Evolutionary conservation across 164 flowering plant genomes (phyloP).

Genomic region (Piper betle): DNA sequence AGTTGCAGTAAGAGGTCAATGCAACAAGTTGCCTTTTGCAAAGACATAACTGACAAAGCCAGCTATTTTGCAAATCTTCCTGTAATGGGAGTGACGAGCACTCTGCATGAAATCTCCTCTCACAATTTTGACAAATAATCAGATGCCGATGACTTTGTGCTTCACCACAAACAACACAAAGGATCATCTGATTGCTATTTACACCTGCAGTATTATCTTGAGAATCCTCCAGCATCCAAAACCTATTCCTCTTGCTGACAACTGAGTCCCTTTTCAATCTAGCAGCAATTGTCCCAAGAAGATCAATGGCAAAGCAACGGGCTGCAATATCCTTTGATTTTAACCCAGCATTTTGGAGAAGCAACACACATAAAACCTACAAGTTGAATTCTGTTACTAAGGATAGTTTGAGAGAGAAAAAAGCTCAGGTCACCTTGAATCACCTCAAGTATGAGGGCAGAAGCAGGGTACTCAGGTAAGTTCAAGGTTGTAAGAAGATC

Average conservation of each 20-base stretch:
- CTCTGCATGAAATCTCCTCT: slow-evolving; percentile 67
- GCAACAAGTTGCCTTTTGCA: slow-evolving; percentile 67
- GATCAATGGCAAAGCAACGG: slow-evolving; percentile 83
- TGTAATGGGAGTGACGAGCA: slow-evolving; percentile 65
- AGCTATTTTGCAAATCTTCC: slow-evolving; percentile 32
- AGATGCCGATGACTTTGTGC: slow-evolving; percentile 34
- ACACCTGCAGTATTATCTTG: slow-evolving; percentile 19
- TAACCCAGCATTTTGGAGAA: slow-evolving; percentile 92
- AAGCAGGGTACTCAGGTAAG: slow-evolving; percentile 93
- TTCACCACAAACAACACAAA: slow-evolving; percentile 61
- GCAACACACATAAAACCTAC: slow-evolving; percentile 94
- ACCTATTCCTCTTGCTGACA: slow-evolving; percentile 39
- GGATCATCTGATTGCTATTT: slow-evolving; percentile 28
- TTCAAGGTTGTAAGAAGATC: slow-evolving; percentile 78
- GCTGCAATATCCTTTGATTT: slow-evolving; percentile 82
- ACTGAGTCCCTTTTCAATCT: slow-evolving; percentile 84
- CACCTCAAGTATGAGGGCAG: slow-evolving; percentile 84
- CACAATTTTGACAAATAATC: slow-evolving; percentile 60
- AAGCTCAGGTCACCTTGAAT: neutral
- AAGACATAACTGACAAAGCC: slow-evolving; percentile 62
- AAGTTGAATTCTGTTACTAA: neutral
- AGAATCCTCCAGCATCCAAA: slow-evolving; percentile 64
- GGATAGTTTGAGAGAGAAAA: neutral
- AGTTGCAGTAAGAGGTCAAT: slow-evolving; percentile 56
- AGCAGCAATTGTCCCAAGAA: slow-evolving; percentile 89